phyloP scores from a whole-genome alignment of 371 early-diverging fungal genomes.

The Phascolomyces articulosus region DNA sequence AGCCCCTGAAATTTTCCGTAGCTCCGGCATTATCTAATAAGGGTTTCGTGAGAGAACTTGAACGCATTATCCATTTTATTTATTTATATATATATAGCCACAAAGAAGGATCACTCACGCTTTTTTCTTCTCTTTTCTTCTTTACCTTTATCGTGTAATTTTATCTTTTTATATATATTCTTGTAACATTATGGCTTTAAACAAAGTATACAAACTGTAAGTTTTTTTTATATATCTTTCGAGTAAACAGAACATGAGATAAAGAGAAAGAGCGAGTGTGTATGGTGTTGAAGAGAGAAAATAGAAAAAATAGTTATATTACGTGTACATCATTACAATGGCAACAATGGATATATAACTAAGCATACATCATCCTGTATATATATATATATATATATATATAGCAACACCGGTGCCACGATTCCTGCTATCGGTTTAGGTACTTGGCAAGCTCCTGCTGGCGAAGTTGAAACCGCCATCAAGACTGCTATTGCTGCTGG shows the following conservation, averaged over 20 bases:
- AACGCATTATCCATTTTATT: too few relatives aligned
- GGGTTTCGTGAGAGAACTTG: neutral
- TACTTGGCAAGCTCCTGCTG: constrained; percentile 50
- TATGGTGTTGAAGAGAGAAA: too few relatives aligned
- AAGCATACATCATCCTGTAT: too few relatives aligned
- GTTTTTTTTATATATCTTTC: neutral
- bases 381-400: neutral
- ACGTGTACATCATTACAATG: too few relatives aligned
- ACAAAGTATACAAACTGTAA: constrained; percentile 22
- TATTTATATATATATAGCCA: too few relatives aligned
- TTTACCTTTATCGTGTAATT: neutral
- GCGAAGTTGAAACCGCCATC: constrained; percentile 41
- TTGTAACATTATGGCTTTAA: constrained; percentile 5
- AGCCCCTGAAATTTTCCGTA: neutral
- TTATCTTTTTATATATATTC: too few relatives aligned
- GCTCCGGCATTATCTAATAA: neutral
- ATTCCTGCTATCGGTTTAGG: constrained; percentile 54
- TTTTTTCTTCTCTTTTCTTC: constrained; percentile 6
- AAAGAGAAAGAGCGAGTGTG: too few relatives aligned
- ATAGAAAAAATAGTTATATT: too few relatives aligned
- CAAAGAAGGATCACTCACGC: too few relatives aligned
- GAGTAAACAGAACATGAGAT: too few relatives aligned
- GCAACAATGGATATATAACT: too few relatives aligned
- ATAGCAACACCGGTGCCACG: constrained; percentile 44
- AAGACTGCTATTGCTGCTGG: constrained; percentile 45